A percentile compares a stretch with the other conserved stretches of the same genome.
Conservation (phyloP, 352 stramenopile genomes). For the Globisporangium emineosum region DNA sequence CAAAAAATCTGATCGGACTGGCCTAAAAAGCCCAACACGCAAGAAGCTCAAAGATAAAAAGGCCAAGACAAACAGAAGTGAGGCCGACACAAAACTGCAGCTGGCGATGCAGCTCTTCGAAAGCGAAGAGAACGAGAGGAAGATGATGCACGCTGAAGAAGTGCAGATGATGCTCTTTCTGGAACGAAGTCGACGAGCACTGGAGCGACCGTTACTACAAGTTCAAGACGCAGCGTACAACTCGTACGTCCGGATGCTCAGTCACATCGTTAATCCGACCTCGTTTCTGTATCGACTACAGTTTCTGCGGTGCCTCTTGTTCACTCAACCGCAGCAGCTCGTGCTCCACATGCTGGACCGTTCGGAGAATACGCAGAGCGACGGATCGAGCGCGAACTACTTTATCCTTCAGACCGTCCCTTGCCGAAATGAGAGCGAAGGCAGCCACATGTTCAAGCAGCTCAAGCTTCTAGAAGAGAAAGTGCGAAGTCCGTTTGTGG, state of each 20-base stretch:
- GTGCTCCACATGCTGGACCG: conserved; percentile 32
- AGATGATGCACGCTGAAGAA: conserved; percentile 43
- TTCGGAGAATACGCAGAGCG: conserved; percentile 11
- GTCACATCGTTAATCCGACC: conserved; percentile 46
- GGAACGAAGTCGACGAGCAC: conserved; percentile 32
- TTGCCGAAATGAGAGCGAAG: conserved; percentile 43
- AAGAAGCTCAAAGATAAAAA: conserved; percentile 17
- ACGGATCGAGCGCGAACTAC: conserved; percentile 16
- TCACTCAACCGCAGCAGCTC: conserved; percentile 35
- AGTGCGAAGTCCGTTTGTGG: conserved; percentile 40
- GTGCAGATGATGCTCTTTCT: conserved; percentile 43
- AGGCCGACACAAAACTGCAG: conserved; percentile 12
- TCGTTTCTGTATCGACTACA: conserved; percentile 44
- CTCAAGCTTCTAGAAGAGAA: conserved; percentile 32
- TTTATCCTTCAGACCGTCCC: conserved; percentile 46
- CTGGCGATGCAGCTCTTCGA: conserved; percentile 39
- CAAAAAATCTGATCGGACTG: neutral
- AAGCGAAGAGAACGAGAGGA: conserved; percentile 39
- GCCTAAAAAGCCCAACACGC: neutral
- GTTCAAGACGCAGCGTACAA: conserved; percentile 49
- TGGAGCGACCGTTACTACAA: conserved; percentile 45
- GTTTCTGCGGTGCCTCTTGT: conserved; percentile 45
- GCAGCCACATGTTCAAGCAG: conserved; percentile 30
- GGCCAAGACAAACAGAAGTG: neutral
- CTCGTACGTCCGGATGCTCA: conserved; percentile 44